phyloP scores from a whole-genome alignment of 2,329 filamentous ascomycete species.

The Aphanoascus verrucosus region DNA sequence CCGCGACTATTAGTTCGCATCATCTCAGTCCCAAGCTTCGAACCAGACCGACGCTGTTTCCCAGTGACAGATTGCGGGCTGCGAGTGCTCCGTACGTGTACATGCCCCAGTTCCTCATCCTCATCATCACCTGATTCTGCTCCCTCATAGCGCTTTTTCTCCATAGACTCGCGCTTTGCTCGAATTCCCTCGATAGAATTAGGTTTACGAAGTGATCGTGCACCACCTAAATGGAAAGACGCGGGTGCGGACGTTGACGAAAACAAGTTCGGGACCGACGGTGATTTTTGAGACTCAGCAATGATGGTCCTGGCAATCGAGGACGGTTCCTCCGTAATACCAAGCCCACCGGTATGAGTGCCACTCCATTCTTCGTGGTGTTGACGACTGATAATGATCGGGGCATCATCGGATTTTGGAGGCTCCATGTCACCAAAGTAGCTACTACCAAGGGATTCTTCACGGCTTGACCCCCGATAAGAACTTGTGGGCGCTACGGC shows the following conservation, averaged over 20 bases:
- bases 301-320: constrained; percentile 8
- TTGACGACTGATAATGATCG: constrained; percentile 64
- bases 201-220: constrained; percentile 47
- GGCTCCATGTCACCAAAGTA: constrained; percentile 80
- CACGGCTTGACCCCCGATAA: constrained; percentile 67
- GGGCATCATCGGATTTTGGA: constrained; percentile 64
- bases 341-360: constrained; percentile 38
- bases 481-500: constrained; percentile 60
- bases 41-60: constrained; percentile 51
- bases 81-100: constrained; percentile 37
- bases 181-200: constrained; percentile 64
- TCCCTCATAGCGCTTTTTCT: constrained; percentile 61
- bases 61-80: constrained; percentile 41
- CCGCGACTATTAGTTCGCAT: constrained; percentile 93
- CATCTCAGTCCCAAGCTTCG: constrained; percentile 92
- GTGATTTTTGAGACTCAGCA: constrained; percentile 15
- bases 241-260: constrained; percentile 56
- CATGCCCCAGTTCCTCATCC: constrained; percentile 71
- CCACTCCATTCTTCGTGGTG: constrained; percentile 59
- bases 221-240: constrained; percentile 44
- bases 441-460: constrained; percentile 73
- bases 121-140: constrained; percentile 89
- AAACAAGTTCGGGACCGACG: constrained; percentile 44
- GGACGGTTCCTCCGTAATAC: constrained; percentile 55
- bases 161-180: constrained; percentile 62